Percentiles rank a stretch among this genome's conserved stretches.
Conservation (phyloP, 2,329 filamentous ascomycete species). For the Thelonectria rubi region DNA sequence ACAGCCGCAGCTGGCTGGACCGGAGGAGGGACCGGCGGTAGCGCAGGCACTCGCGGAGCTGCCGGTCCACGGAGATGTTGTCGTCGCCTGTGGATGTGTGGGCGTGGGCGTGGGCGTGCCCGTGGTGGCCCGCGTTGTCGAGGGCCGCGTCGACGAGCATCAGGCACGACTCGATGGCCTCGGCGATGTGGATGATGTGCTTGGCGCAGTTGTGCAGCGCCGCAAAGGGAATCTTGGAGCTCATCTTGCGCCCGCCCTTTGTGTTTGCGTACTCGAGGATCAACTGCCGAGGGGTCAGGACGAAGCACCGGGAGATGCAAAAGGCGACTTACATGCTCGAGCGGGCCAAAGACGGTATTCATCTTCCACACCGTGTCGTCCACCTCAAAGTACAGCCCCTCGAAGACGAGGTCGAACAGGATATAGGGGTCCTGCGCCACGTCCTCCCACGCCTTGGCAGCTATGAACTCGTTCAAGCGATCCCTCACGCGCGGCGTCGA, state of each 20-base stretch:
- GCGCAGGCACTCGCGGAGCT: constrained; percentile 42
- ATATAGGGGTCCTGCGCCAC: constrained; percentile 40
- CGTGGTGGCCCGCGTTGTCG: constrained; percentile 24
- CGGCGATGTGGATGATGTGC: constrained; percentile 43
- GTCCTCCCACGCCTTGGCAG: constrained; percentile 38
- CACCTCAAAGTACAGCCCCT: constrained; percentile 42
- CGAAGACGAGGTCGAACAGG: constrained; percentile 43
- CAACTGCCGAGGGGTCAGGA: too few species aligned
- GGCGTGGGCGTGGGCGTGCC: constrained; percentile 11
- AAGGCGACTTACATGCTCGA: constrained; percentile 42
- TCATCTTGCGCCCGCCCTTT: constrained; percentile 39
- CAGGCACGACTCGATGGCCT: constrained; percentile 42
- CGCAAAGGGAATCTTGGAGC: constrained; percentile 40
- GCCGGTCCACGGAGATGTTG: constrained; percentile 26
- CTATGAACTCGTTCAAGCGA: constrained; percentile 38
- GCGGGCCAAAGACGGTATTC: constrained; percentile 42
- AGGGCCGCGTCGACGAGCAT: constrained; percentile 39
- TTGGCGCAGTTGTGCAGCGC: constrained; percentile 45
- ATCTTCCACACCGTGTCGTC: constrained; percentile 45
- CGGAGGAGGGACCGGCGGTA: constrained; percentile 47
- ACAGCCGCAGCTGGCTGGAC: constrained; percentile 48
- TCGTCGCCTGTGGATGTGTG: neutral
- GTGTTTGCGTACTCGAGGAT: constrained; percentile 40
- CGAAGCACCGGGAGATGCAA: too few species aligned
- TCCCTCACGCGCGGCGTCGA: constrained; percentile 33